Percentiles rank a stretch among this genome's conserved stretches.
Evolutionary conservation across 2,329 filamentous ascomycete genomes (phyloP).

Genomic region (Pseudocercospora eumusae): DNA sequence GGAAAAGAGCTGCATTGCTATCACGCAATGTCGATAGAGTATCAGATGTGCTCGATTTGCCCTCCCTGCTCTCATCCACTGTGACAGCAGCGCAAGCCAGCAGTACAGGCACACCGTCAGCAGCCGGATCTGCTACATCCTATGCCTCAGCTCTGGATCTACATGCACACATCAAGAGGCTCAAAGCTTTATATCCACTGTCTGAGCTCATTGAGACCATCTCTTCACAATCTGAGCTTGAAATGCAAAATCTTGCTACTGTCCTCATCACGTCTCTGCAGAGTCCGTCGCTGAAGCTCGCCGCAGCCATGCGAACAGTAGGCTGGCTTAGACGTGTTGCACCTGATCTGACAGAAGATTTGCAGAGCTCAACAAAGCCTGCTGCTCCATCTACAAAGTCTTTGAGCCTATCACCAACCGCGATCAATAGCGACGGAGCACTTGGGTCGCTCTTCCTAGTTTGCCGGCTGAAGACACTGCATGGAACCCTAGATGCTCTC

Average conservation of each 20-base stretch:
- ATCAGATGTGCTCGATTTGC: slow-evolving; percentile 87
- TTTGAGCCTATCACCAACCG: slow-evolving; percentile 30
- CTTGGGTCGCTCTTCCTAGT: slow-evolving; percentile 84
- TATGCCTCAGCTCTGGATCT: slow-evolving; percentile 90
- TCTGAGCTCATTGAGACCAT: slow-evolving; percentile 75
- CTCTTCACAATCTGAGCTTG: slow-evolving; percentile 73
- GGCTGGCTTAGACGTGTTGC: slow-evolving; percentile 87
- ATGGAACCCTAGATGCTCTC: slow-evolving; percentile 77
- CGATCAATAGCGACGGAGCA: slow-evolving; percentile 57
- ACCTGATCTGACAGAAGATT: slow-evolving; percentile 66
- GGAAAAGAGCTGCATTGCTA: slow-evolving; percentile 78
- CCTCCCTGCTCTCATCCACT: slow-evolving; percentile 78
- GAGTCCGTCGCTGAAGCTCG: slow-evolving; percentile 77
- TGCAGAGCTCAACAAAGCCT: slow-evolving; percentile 22
- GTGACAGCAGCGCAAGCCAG: slow-evolving; percentile 57
- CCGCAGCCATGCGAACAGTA: slow-evolving; percentile 84
- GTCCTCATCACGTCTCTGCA: slow-evolving; percentile 79
- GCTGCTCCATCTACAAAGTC: slow-evolving; percentile 36
- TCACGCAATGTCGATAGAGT: slow-evolving; percentile 85
- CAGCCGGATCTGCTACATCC: slow-evolving; percentile 55
- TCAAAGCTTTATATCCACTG: slow-evolving; percentile 78
- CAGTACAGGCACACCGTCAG: slow-evolving; percentile 50
- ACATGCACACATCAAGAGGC: slow-evolving; percentile 85
- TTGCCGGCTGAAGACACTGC: slow-evolving; percentile 77
- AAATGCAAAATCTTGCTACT: slow-evolving; percentile 84